phyloP scores from a whole-genome alignment of 768 basidiomycete genomes.

The Suillus subluteus region DNA sequence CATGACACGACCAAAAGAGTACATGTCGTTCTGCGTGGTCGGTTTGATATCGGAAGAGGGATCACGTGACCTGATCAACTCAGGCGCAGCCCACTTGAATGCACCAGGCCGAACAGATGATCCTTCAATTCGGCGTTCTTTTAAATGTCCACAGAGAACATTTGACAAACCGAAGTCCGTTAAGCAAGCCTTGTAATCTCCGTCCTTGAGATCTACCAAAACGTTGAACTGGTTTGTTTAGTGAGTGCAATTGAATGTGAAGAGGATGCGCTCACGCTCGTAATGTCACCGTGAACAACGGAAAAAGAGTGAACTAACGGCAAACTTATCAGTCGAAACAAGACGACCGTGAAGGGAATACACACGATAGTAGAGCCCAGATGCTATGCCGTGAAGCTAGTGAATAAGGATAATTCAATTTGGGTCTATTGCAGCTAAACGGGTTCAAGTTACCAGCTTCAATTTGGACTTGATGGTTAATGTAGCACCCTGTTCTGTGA shows the following conservation, averaged over 20 bases:
- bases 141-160: conserved; percentile 36
- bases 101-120: conserved; percentile 29
- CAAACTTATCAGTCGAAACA: not conserved
- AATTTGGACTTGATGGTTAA: not conserved
- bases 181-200: conserved; percentile 37
- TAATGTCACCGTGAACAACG: conserved; percentile 25
- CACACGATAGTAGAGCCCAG: conserved; percentile 20
- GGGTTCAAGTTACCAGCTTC: not conserved
- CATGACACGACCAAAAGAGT: conserved; percentile 37
- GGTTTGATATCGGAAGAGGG: conserved; percentile 7
- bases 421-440: not conserved
- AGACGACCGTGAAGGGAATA: not conserved
- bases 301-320: conserved; percentile 20
- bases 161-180: conserved; percentile 51
- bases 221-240: conserved; percentile 20
- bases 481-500: not conserved
- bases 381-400: conserved; percentile 20
- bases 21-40: conserved; percentile 41
- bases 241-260: too few relatives aligned
- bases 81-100: conserved; percentile 8
- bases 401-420: not conserved
- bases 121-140: conserved; percentile 24
- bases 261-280: conserved; percentile 13
- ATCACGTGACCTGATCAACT: conserved; percentile 32
- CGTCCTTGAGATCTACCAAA: conserved; percentile 14